Percentiles rank a stretch among this genome's conserved stretches.
phyloP scores from a whole-genome alignment of 768 basidiomycete species.

The Tulasnella sp. region DNA sequence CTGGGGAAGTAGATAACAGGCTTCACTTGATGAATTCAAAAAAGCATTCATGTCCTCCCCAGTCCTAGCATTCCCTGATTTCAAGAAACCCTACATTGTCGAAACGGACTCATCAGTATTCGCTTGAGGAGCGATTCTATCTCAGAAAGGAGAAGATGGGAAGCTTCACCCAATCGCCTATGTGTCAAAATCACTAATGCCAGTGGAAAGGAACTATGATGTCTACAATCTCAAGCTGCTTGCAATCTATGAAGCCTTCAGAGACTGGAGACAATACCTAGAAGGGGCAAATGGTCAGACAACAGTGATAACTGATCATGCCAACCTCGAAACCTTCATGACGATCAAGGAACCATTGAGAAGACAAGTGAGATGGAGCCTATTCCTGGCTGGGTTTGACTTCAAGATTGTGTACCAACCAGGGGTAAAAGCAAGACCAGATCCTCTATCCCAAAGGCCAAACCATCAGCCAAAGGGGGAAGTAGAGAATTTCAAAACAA shows the following conservation, averaged over 20 bases:
- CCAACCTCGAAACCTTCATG: neutral
- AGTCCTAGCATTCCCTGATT: neutral
- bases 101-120: neutral
- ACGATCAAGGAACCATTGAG: neutral
- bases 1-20: neutral
- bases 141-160: neutral
- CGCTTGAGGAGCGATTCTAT: constrained; percentile 1
- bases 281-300: neutral
- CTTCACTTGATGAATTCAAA: neutral
- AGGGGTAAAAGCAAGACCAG: neutral
- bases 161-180: neutral
- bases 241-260: neutral
- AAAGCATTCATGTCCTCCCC: neutral
- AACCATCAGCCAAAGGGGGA: too few species aligned
- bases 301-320: neutral
- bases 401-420: neutral
- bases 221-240: neutral
- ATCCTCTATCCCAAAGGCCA: too few species aligned
- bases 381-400: neutral
- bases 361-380: neutral
- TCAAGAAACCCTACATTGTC: neutral
- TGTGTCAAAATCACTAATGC: neutral
- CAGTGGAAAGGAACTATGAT: neutral
- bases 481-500: too few species aligned
- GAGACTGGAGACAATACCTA: neutral